Evolutionary conservation across 2,329 filamentous ascomycete species (phyloP), one percentile per base, ranked within the genome.

Genomic region (Alternaria gaisen): DNA sequence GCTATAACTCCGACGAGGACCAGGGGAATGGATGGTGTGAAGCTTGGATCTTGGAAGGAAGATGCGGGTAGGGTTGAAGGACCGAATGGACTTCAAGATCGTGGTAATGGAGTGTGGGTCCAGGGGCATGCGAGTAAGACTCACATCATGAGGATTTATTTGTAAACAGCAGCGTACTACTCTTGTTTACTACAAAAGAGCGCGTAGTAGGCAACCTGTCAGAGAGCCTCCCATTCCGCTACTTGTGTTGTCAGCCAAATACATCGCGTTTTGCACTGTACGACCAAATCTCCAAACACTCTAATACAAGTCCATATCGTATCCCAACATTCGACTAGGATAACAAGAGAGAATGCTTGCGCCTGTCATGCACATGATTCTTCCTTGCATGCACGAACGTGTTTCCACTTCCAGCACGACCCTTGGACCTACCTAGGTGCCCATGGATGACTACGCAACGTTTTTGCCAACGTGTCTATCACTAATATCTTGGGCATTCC

Each of bases 31-130:
- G 38, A 18, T 38, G 22, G 7, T 41, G 18, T 43, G 26, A 26
- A 44, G 50, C 30, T 36, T 34, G 34, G 24, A 34, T 24, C 18
- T 24, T 43, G 48, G 20, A 28, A 28, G 24, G n/a, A 14, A 42
- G 28, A 53, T 50, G 22, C 44, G 43, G 30, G 53, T 30, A 30
- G 48, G 40, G 56, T 52, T 32, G 40, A 26, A 40, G 41, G 46
- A 50, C 46, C 46, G 46, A 50, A 50, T 9, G 32, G 30, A 36
- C 14, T 36, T 32, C 20, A 11, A 36, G 46, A 50, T 24, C 26
- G 46, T 5, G 46, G 46, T 36, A 50, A 50, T 36, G 9, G 30
- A 34, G 20, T 36, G 30, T 38, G 30, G 32, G 14, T 50, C 38
- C 30, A 50, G 32, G 32, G 30, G n/a, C 22, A 24, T 18, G 30